Base-by-base conservation (phyloP, 352 stramenopile species). In the Phytophthora quininea region DNA sequence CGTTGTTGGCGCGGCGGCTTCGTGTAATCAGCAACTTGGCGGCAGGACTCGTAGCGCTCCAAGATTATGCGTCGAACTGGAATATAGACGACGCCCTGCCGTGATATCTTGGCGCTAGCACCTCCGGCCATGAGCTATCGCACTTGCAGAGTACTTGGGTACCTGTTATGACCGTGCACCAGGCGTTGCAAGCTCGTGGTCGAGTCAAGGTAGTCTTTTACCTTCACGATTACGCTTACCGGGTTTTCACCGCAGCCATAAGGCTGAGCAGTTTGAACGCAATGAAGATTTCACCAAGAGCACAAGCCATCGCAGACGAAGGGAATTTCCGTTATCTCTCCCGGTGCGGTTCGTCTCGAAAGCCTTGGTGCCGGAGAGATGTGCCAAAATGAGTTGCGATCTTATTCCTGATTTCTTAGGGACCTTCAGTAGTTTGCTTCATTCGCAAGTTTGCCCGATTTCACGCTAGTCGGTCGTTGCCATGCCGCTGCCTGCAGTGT, bases 401-500 rank as follows among this genome's bases (percentile, higher is more conserved):
- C 42, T 48, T 48, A 48, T 48, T 48, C 42, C 12, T 53, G 47
- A 33, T 49, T 49, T 49, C 29, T 49, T 49, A 1, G 15, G 6
- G 43, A 1, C 9, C 43, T 49, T 40, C 35, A 40, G 35, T 11
- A 11, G 6, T 49, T 49, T 49, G 15, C 43, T 49, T 29, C 43
- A 47, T 6, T 47, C 43, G 19, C 29, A 11, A 49, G 19, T 19
- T n/a, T 49, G 15, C 8, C 15, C 15, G 3, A n/a, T 0, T 3
- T 0, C 14, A 46, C 11, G 9, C 4, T 5, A 49, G 14, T 49
- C 11, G 19, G 3, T 11, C 14, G 4, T n/a, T 49, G 31, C 8
- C n/a, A 75, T 78, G 71, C 67, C 71, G 11, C 57, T 76, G 29
- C 58, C 71, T 37, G 58, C 71, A 15, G 48, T 79, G 4, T 79